Percentiles rank a stretch among this genome's conserved stretches.
phyloP scores from a whole-genome alignment of 2,329 filamentous ascomycete genomes.

The Didymella pomorum region DNA sequence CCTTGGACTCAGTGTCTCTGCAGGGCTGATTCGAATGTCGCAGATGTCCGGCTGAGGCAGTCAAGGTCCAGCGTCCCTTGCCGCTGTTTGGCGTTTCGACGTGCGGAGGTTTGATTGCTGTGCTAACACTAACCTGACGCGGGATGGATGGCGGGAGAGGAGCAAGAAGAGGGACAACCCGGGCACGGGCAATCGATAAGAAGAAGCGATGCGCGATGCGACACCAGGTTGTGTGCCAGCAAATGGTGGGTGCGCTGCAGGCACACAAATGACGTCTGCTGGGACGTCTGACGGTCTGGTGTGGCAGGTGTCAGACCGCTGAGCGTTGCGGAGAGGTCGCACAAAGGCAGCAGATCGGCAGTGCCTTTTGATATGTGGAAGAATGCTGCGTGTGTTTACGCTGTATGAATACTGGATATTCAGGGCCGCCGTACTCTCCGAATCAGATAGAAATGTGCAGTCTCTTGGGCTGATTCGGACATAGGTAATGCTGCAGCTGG shows the following conservation, averaged over 20 bases:
- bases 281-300: constrained; percentile 10
- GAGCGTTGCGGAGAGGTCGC: constrained; percentile 10
- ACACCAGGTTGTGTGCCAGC: constrained; percentile 7
- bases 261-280: constrained; percentile 21
- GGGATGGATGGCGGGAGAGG: constrained; percentile 19
- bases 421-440: constrained; percentile 45
- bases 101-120: constrained; percentile 15
- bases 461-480: constrained; percentile 41
- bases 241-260: constrained; percentile 15
- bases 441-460: constrained; percentile 44
- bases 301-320: constrained; percentile 19
- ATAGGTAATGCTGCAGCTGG: constrained; percentile 31
- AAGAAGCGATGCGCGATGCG: constrained; percentile 20
- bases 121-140: constrained; percentile 18
- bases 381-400: constrained; percentile 9
- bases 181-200: constrained; percentile 23
- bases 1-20: constrained; percentile 10
- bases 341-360: constrained; percentile 12
- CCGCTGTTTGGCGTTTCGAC: constrained; percentile 13
- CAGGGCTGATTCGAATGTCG: constrained; percentile 38
- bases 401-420: constrained; percentile 12
- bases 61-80: constrained; percentile 19
- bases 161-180: constrained; percentile 15
- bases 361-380: constrained; percentile 9
- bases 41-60: constrained; percentile 31